Evolutionary conservation across 2,329 filamentous ascomycete species (phyloP).

Genomic region (Didymella lethalis): DNA sequence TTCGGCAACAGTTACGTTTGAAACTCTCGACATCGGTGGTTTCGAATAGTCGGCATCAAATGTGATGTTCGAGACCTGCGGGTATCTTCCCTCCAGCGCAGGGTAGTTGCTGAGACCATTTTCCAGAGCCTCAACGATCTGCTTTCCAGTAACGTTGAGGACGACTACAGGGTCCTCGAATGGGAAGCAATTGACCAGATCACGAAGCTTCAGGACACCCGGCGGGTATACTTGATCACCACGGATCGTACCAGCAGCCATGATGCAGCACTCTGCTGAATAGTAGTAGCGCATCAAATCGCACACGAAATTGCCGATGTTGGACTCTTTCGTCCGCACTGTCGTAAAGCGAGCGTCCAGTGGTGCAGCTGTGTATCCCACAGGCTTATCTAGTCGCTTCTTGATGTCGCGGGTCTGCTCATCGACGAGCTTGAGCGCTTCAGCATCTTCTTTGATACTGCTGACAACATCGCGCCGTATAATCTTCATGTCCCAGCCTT

Average conservation of each 20-base stretch:
- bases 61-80: conserved; percentile 83
- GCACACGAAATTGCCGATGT: conserved; percentile 89
- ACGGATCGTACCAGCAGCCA: conserved; percentile 29
- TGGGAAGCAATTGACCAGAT: conserved; percentile 88
- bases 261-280: conserved; percentile 71
- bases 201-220: conserved; percentile 77
- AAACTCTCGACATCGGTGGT: conserved; percentile 68
- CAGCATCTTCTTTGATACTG: conserved; percentile 68
- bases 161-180: conserved; percentile 91
- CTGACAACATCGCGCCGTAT: conserved; percentile 76
- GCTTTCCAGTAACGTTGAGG: conserved; percentile 73
- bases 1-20: conserved; percentile 67
- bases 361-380: conserved; percentile 80
- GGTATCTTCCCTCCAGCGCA: conserved; percentile 81
- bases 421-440: conserved; percentile 69
- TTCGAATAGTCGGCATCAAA: conserved; percentile 75
- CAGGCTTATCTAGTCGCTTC: conserved; percentile 78
- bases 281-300: conserved; percentile 90
- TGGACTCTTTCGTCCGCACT: conserved; percentile 78
- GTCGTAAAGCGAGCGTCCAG: conserved; percentile 88
- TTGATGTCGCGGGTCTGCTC: conserved; percentile 76
- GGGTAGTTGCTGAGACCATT: conserved; percentile 84
- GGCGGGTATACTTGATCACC: conserved; percentile 84
- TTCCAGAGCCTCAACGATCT: conserved; percentile 80
- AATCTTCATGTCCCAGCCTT: conserved; percentile 81